phyloP scores from a whole-genome alignment of 2,329 filamentous ascomycete species.

The Alternaria triticina region DNA sequence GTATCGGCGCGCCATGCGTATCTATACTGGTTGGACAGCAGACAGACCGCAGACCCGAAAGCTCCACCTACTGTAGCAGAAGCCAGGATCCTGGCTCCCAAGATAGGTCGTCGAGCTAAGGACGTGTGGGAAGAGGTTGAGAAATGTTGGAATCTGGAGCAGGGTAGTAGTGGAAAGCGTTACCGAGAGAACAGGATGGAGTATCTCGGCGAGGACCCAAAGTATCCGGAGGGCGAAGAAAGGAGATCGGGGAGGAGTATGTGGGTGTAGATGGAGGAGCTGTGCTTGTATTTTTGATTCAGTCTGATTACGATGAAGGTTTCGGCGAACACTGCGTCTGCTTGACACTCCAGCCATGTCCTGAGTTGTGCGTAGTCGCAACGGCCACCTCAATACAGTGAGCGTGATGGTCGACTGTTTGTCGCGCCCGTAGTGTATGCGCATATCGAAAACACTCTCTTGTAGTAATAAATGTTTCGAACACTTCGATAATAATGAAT shows the following conservation, averaged over 20 bases:
- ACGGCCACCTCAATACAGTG: neutral
- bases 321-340: neutral
- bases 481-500: neutral
- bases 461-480: neutral
- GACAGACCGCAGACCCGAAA: slow-evolving; percentile 10
- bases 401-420: neutral
- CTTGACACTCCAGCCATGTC: neutral
- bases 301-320: neutral
- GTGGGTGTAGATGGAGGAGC: neutral
- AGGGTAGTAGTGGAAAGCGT: slow-evolving; percentile 1
- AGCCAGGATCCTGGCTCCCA: slow-evolving; percentile 8
- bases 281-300: neutral
- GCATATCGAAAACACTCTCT: neutral
- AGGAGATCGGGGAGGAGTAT: slow-evolving; percentile 1
- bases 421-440: neutral
- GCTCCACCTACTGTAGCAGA: slow-evolving; percentile 11
- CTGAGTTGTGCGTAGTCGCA: neutral
- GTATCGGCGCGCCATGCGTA: slow-evolving; percentile 21
- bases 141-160: slow-evolving; percentile 17
- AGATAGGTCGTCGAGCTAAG: slow-evolving; percentile 5
- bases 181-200: slow-evolving; percentile 11
- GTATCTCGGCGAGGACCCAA: slow-evolving; percentile 17
- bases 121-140: slow-evolving; percentile 24
- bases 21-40: slow-evolving; percentile 22
- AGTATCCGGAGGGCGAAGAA: neutral